Evolutionary conservation across 352 stramenopile genomes (phyloP).

Genomic region (Phytopythium chamaehyphon): DNA sequence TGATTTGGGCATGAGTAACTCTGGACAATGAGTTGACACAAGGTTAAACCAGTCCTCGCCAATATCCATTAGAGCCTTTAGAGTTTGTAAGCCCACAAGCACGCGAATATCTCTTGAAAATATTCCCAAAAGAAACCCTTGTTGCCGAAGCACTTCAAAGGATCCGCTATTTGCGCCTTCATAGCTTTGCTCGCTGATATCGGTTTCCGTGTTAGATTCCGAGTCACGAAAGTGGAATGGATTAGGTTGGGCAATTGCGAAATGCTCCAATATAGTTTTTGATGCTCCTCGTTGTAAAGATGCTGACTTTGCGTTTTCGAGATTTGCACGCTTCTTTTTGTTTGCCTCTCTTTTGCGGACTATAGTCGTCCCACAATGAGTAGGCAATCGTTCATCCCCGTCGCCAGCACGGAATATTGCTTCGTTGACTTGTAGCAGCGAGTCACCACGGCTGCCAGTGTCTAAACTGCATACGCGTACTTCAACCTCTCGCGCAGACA

Average conservation of each 20-base stretch:
- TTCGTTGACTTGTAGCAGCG: constrained; percentile 53
- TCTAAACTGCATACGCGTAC: constrained; percentile 58
- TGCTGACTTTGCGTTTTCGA: neutral
- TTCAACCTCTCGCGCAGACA: constrained; percentile 54
- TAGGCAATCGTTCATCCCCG: constrained; percentile 18
- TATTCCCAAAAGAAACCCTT: constrained; percentile 58
- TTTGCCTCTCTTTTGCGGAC: neutral
- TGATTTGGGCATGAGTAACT: constrained; percentile 23
- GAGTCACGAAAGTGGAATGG: constrained; percentile 67
- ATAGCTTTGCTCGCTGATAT: neutral
- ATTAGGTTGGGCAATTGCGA: constrained; percentile 66
- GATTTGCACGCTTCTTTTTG: neutral
- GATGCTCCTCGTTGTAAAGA: constrained; percentile 8
- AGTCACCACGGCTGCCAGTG: constrained; percentile 60
- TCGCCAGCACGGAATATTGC: constrained; percentile 50
- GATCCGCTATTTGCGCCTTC: constrained; percentile 17
- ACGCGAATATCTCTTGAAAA: constrained; percentile 51
- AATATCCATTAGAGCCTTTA: constrained; percentile 66
- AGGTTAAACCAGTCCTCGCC: constrained; percentile 60
- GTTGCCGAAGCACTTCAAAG: constrained; percentile 39
- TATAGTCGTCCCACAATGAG: constrained; percentile 19
- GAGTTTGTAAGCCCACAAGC: constrained; percentile 48
- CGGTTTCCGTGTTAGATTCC: constrained; percentile 8
- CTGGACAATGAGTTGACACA: constrained; percentile 34
- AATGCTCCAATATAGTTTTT: constrained; percentile 72